phyloP scores from a whole-genome alignment of 108 stramenopile genomes.

The Cyclostephanos tholiformis region DNA sequence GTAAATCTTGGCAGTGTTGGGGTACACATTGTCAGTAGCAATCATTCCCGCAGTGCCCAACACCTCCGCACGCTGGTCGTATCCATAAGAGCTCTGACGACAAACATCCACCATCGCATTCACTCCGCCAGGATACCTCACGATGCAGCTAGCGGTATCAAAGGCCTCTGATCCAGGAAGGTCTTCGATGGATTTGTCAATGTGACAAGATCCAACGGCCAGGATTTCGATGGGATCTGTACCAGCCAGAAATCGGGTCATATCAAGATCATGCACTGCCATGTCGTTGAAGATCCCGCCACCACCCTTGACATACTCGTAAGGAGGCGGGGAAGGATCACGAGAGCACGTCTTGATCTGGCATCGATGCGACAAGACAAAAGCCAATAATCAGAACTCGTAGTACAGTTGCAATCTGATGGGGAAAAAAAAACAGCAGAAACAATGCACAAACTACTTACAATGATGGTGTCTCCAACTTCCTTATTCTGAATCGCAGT shows the following conservation, averaged over 20 bases:
- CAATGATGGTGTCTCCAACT: slow-evolving; percentile 88
- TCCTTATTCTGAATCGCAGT: slow-evolving; percentile 80
- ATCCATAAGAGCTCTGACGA: slow-evolving; percentile 93
- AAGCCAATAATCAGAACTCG: neutral
- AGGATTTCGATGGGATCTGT: slow-evolving; percentile 90
- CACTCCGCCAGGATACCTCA: slow-evolving; percentile 89
- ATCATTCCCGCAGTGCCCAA: slow-evolving; percentile 95
- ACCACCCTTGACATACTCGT: slow-evolving; percentile 94
- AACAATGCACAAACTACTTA: slow-evolving; percentile 28
- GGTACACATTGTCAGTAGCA: slow-evolving; percentile 96
- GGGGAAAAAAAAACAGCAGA: neutral
- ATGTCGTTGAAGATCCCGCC: slow-evolving; percentile 97
- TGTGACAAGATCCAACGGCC: slow-evolving; percentile 90
- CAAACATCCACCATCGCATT: slow-evolving; percentile 96
- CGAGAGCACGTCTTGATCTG: slow-evolving; percentile 91
- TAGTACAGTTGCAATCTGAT: too few species aligned
- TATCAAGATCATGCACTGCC: slow-evolving; percentile 98
- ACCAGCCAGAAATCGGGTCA: slow-evolving; percentile 93
- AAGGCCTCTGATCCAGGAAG: slow-evolving; percentile 89
- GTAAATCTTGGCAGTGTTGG: slow-evolving; percentile 91
- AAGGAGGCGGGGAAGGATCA: slow-evolving; percentile 93
- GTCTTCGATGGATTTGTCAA: slow-evolving; percentile 88
- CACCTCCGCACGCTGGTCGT: slow-evolving; percentile 97
- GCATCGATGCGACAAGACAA: neutral
- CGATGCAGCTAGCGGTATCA: slow-evolving; percentile 92